phyloP scores from a whole-genome alignment of 495 filamentous ascomycete species.

The Xylaria intraflava region DNA sequence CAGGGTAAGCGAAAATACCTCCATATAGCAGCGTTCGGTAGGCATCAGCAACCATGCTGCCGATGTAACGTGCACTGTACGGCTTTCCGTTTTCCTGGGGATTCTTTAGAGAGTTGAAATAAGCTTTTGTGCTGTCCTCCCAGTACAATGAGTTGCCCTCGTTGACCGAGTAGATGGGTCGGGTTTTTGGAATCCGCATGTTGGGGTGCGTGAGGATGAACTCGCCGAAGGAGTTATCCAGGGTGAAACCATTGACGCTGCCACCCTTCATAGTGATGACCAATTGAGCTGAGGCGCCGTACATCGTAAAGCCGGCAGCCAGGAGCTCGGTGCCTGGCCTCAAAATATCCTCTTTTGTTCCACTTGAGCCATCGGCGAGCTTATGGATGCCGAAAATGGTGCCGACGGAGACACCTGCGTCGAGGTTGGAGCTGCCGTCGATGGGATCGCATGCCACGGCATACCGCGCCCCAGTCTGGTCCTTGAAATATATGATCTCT shows the following conservation, averaged over 20 bases:
- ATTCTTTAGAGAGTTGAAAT: conserved; percentile 83
- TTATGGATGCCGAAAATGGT: conserved; percentile 97
- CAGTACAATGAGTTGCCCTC: conserved; percentile 97
- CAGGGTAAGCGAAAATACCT: conserved; percentile 94
- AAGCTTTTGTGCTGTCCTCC: conserved; percentile 80
- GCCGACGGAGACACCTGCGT: conserved; percentile 95
- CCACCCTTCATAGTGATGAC: conserved; percentile 96
- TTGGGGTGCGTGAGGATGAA: conserved; percentile 97
- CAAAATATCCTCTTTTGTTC: conserved; percentile 75
- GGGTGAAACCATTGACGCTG: conserved; percentile 90
- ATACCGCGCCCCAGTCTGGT: conserved; percentile 75
- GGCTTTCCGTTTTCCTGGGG: conserved; percentile 69
- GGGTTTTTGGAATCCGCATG: conserved; percentile 74
- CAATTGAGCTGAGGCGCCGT: conserved; percentile 91
- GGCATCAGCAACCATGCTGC: conserved; percentile 96
- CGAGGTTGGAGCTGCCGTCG: conserved; percentile 94
- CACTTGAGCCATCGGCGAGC: conserved; percentile 62
- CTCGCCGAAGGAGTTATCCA: conserved; percentile 93
- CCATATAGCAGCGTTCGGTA: conserved; percentile 94
- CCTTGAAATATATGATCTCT: conserved; percentile 77
- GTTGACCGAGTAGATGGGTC: conserved; percentile 95
- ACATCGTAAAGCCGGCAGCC: conserved; percentile 97
- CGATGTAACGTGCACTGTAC: conserved; percentile 92
- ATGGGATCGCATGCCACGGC: conserved; percentile 97
- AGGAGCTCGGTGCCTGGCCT: conserved; percentile 85